These are phyloP conservation scores for Cercospora zeae-maydis DNA, from an alignment of 2,329 filamentous ascomycete species.

Conservation along the genomic window DNA sequence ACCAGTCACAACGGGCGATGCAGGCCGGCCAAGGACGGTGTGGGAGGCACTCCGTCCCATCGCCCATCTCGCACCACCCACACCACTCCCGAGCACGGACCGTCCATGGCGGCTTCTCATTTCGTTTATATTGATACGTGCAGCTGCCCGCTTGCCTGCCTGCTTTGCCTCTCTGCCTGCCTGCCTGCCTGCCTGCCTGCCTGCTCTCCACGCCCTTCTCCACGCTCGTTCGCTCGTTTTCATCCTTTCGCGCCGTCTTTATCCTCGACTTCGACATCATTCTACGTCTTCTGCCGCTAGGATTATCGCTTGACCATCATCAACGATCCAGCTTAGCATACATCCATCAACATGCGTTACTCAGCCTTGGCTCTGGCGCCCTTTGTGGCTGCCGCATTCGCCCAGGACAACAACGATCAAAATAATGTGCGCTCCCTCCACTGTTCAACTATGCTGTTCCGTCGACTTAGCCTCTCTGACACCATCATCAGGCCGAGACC, in stretches of 20 bases:
- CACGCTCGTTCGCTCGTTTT: not conserved
- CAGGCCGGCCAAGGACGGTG: not conserved
- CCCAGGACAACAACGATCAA: constrained; percentile 30
- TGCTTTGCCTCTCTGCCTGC: not conserved
- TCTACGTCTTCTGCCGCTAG: not conserved
- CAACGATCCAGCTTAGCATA: not conserved
- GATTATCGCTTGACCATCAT: not conserved
- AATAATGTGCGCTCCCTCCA: constrained; percentile 32
- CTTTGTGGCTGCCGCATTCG: constrained; percentile 43
- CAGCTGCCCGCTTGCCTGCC: not conserved
- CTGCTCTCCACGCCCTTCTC: constrained; percentile 1
- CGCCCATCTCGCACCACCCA: not conserved
- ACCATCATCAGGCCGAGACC: constrained; percentile 1
- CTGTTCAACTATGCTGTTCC: constrained; percentile 29
- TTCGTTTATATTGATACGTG: constrained; percentile 1
- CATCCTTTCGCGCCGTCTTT: constrained; percentile 5
- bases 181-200: not conserved
- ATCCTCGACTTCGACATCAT: not conserved
- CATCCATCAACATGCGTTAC: constrained; percentile 45
- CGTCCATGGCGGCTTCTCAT: not conserved
- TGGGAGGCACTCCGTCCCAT: not conserved
- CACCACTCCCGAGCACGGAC: not conserved
- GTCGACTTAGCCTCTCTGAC: not conserved
- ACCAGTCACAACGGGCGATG: not conserved
- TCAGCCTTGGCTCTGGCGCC: constrained; percentile 43